Evolutionary conservation across 2,329 filamentous ascomycete species (phyloP), one percentile per base, ranked within the genome.

Genomic region (Boeremia lycopersici): DNA sequence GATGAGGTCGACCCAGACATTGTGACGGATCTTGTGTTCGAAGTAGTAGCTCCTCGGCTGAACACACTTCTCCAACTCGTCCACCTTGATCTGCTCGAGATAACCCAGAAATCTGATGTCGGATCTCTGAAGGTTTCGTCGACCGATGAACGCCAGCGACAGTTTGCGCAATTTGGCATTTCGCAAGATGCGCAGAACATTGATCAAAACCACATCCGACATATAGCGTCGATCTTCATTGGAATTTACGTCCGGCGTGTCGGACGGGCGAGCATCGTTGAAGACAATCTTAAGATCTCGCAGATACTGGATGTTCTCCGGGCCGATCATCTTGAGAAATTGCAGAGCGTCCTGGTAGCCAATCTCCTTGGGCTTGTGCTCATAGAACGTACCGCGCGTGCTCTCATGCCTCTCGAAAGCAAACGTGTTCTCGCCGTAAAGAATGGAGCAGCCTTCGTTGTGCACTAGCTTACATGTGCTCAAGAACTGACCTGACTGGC

Each of bases 391-490:
- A 53, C 61, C 73, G 36, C 78, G 75, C 3, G 63, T 72, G n/a
- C 59, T 57, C 40, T 57, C 60, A 49, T 72, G 75, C 33, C 76
- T 75, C 35, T 72, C 68, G 56, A 83, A 79, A 34, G 70, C 57
- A 65, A 82, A 83, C 2, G 65, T 69, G 59, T 82, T 82, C 57
- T 80, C 76, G n/a, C 77, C 74, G 57, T 83, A 83, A 0, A 83
- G 70, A 33, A 83, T 73, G 28, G 70, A 76, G 36, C 77, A 74
- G 19, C 72, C 80, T 71, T 82, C 80, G 29, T 75, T 64, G 43
- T 75, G 67, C 19, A 82, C 72, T 31, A 77, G 68, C 36, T 70
- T 75, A 67, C 79, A 82, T 4, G 77, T 79, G 26, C 77, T 71
- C 26, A 83, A 71, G 30, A 83, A 74, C 4, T 77, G 76, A 2